Conservation (phyloP, 164 flowering plant genomes). For the Litsea cubeba region DNA sequence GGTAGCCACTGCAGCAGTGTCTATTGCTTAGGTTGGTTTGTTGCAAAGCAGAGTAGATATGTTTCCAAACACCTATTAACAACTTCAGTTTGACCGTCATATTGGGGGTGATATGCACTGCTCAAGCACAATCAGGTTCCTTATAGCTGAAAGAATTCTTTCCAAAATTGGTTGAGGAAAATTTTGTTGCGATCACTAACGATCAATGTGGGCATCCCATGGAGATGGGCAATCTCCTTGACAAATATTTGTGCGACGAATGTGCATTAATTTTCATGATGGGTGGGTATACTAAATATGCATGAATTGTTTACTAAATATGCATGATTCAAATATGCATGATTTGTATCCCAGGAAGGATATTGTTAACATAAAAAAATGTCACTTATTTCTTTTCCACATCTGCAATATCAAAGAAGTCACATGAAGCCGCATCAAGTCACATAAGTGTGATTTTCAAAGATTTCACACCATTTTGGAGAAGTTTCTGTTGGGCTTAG, state of each 20-base stretch:
- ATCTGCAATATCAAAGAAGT: no score
- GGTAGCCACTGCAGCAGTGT: background rate
- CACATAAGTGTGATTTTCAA: no score
- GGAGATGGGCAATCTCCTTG: background rate
- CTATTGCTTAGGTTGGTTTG: background rate
- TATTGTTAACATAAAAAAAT: no score
- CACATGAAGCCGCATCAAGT: no score
- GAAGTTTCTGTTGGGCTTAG: no score
- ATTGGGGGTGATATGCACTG: background rate
- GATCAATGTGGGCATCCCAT: background rate
- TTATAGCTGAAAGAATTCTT: background rate
- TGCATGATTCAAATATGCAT: no score
- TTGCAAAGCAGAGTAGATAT: background rate
- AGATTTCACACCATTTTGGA: no score
- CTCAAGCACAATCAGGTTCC: background rate
- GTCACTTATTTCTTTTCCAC: no score
- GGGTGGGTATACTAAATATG: no score
- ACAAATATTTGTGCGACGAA: background rate
- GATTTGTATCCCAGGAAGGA: no score
- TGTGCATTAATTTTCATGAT: no score
- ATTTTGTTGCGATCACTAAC: background rate
- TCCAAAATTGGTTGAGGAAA: background rate
- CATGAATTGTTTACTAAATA: no score
- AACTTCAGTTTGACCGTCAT: background rate
- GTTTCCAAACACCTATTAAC: background rate